phyloP scores from a whole-genome alignment of 495 filamentous ascomycete species.

The Xylaria cubensis region DNA sequence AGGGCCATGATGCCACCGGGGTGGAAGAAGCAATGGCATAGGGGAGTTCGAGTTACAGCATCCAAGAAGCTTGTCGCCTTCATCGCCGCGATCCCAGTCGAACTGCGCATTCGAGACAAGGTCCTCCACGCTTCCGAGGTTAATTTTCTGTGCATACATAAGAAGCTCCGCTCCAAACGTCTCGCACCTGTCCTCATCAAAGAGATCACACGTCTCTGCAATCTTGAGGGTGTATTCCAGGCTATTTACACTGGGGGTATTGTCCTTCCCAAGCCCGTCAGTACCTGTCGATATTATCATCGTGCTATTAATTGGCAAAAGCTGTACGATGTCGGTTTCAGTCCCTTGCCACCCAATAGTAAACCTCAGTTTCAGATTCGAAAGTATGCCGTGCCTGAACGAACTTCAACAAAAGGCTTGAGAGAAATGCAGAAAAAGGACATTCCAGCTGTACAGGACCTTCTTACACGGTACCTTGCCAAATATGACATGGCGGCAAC shows the following conservation, averaged over 20 bases:
- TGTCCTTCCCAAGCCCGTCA: constrained; percentile 86
- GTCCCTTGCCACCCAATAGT: constrained; percentile 76
- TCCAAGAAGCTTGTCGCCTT: constrained; percentile 89
- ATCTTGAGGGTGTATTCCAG: constrained; percentile 82
- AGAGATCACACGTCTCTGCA: constrained; percentile 91
- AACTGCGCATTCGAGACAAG: constrained; percentile 78
- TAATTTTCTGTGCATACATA: constrained; percentile 98
- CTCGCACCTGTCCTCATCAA: constrained; percentile 94
- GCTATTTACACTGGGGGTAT: constrained; percentile 94
- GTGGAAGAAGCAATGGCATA: constrained; percentile 96
- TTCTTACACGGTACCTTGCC: constrained; percentile 78
- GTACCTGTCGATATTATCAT: constrained; percentile 94
- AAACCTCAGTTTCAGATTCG: constrained; percentile 81
- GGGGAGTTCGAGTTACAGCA: constrained; percentile 82
- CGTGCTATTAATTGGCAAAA: constrained; percentile 93
- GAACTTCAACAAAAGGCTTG: constrained; percentile 73
- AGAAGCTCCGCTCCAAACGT: constrained; percentile 92
- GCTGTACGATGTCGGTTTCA: constrained; percentile 91
- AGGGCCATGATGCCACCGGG: constrained; percentile 94
- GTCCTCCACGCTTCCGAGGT: constrained; percentile 83
- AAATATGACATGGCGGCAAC: constrained; percentile 84
- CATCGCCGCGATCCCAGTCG: constrained; percentile 88
- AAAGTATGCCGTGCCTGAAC: constrained; percentile 76
- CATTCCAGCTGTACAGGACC: constrained; percentile 72
- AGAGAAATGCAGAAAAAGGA: constrained; percentile 84